A percentile compares a stretch with the other conserved stretches of the same genome.
phyloP scores from a whole-genome alignment of 2,329 filamentous ascomycete genomes.

The Aphanoascus verrucosus region DNA sequence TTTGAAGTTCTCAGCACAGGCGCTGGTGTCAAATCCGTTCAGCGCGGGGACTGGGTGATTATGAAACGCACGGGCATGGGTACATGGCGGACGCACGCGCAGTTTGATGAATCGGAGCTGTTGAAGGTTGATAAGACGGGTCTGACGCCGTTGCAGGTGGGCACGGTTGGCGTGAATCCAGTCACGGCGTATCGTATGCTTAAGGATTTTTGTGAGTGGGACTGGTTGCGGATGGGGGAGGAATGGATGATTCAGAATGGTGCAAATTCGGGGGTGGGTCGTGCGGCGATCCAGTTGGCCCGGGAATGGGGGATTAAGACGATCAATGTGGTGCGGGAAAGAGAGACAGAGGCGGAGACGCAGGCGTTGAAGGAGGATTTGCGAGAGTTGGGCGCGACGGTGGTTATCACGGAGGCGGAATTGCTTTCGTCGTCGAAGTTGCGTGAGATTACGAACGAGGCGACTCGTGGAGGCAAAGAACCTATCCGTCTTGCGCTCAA shows the following conservation, averaged over 20 bases:
- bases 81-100: conserved; percentile 88
- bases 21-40: conserved; percentile 49
- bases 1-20: conserved; percentile 75
- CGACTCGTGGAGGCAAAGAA: conserved; percentile 62
- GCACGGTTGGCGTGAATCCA: conserved; percentile 84
- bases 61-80: conserved; percentile 74
- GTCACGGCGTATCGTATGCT: conserved; percentile 92
- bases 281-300: conserved; percentile 81
- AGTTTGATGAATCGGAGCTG: conserved; percentile 51
- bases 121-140: conserved; percentile 61
- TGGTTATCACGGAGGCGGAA: conserved; percentile 53
- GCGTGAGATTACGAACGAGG: conserved; percentile 47
- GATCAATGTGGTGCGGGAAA: conserved; percentile 75
- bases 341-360: conserved; percentile 55
- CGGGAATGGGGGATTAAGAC: conserved; percentile 77
- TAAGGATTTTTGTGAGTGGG: conserved; percentile 56
- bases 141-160: conserved; percentile 65
- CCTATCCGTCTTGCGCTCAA: conserved; percentile 71
- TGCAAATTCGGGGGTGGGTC: conserved; percentile 84
- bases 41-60: conserved; percentile 85
- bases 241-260: conserved; percentile 98
- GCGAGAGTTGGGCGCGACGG: conserved; percentile 49
- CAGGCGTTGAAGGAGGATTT: conserved; percentile 53
- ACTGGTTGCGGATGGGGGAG: conserved; percentile 48
- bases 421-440: conserved; percentile 37